These are phyloP conservation scores for Gelatoporia subvermispora DNA, from an alignment of 768 basidiomycete genomes.

Conservation along the genomic window DNA sequence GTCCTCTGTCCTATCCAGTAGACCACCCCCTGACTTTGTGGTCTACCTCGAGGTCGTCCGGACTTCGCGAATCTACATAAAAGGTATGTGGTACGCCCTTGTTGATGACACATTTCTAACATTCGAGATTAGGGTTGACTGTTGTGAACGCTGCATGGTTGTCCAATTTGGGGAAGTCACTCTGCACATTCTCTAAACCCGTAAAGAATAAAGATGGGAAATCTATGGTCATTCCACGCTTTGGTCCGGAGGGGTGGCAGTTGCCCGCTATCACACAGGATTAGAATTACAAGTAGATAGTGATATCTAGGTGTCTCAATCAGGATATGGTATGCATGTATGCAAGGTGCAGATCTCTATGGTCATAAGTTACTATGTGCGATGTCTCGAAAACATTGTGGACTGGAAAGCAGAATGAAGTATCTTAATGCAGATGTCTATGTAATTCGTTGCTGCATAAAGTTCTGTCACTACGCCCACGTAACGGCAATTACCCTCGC, in stretches of 20 bases:
- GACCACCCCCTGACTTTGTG: constrained; percentile 78
- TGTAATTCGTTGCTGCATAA: too few species aligned
- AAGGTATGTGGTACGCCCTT: constrained; percentile 46
- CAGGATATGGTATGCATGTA: too few species aligned
- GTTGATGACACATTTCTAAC: neutral
- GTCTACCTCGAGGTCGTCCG: constrained; percentile 80
- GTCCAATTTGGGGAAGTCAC: constrained; percentile 65
- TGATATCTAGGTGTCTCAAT: too few species aligned
- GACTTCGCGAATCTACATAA: constrained; percentile 71
- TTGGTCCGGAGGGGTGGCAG: constrained; percentile 85
- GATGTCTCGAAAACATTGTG: too few species aligned
- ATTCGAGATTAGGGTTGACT: constrained; percentile 56
- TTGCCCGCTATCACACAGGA: constrained; percentile 58
- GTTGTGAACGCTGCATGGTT: constrained; percentile 88
- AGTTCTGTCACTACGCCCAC: too few species aligned
- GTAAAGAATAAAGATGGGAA: constrained; percentile 61
- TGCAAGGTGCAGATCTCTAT: too few species aligned
- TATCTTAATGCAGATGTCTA: too few species aligned
- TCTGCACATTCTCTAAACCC: constrained; percentile 90
- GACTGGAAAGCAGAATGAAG: too few species aligned
- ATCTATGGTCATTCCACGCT: constrained; percentile 75
- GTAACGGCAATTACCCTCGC: neutral
- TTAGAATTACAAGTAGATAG: constrained; percentile 3
- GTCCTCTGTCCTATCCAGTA: constrained; percentile 69
- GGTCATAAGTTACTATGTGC: too few species aligned